Conservation (phyloP, 1,139 yeast genomes). For the Suhomyces kunorum region DNA sequence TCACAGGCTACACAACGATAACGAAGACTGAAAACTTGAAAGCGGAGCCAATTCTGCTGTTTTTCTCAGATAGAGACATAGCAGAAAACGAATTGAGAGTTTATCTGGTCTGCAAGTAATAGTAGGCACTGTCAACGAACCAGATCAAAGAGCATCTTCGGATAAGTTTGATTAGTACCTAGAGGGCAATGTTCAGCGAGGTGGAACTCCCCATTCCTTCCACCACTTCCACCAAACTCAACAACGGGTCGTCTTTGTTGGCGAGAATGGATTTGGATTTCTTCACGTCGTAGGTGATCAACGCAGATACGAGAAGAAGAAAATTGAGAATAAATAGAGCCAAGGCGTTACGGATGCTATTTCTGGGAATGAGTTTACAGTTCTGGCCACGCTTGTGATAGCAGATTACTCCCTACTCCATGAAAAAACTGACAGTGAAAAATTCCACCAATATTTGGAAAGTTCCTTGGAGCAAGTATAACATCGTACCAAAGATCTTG, state of each 20-base stretch:
- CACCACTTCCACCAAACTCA: background rate
- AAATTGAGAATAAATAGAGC: conserved; percentile 15
- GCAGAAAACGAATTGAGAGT: conserved; percentile 36
- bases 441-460: conserved; percentile 9
- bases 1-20: conserved; percentile 32
- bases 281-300: background rate
- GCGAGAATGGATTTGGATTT: background rate
- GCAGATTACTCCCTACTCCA: conserved; percentile 45
- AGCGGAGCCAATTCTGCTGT: conserved; percentile 25
- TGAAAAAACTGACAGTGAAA: conserved; percentile 31
- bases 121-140: conserved; percentile 22
- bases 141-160: conserved; percentile 14
- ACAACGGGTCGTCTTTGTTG: conserved; percentile 2
- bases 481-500: conserved; percentile 19
- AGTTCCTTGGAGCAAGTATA: conserved; percentile 4
- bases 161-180: background rate
- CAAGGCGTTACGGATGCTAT: conserved; percentile 20
- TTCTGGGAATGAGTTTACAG: conserved; percentile 30
- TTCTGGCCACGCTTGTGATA: conserved; percentile 28
- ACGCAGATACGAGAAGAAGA: background rate
- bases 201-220: background rate
- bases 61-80: conserved; percentile 21
- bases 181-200: background rate
- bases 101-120: conserved; percentile 33
- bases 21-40: conserved; percentile 32